A percentile compares a stretch with the other conserved stretches of the same genome.
Evolutionary conservation across 495 filamentous ascomycete species (phyloP).

Genomic region (Penicillium paxilli): DNA sequence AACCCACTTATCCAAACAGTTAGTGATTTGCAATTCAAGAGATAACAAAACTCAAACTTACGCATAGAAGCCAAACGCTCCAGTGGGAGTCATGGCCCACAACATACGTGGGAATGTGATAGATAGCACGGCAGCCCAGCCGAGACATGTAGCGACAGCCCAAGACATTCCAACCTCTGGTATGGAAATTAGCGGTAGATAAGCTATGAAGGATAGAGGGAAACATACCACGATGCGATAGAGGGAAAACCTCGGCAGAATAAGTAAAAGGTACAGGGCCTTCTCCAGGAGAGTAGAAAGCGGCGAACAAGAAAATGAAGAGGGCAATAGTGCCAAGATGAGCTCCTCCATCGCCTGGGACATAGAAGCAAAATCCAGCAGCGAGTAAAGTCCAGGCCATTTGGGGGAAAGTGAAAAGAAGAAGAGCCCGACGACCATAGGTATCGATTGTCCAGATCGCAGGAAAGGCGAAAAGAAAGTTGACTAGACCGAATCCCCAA

Average conservation of each 20-base stretch:
- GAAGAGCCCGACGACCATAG: constrained; percentile 72
- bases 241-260: constrained; percentile 78
- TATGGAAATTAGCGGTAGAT: neutral
- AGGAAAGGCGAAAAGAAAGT: constrained; percentile 81
- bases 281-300: constrained; percentile 69
- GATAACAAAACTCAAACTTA: constrained; percentile 18
- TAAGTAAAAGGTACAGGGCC: constrained; percentile 74
- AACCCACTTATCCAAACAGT: constrained; percentile 49
- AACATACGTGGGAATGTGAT: constrained; percentile 72
- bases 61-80: constrained; percentile 53
- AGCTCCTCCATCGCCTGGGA: constrained; percentile 49
- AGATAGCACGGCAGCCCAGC: constrained; percentile 71
- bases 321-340: constrained; percentile 62
- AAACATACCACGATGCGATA: constrained; percentile 62
- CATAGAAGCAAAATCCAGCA: constrained; percentile 69
- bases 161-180: constrained; percentile 71
- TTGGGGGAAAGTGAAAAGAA: constrained; percentile 84
- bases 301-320: constrained; percentile 67
- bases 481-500: constrained; percentile 79
- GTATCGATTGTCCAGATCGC: constrained; percentile 87
- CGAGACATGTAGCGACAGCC: constrained; percentile 71
- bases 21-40: constrained; percentile 14
- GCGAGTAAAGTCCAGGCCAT: constrained; percentile 81
- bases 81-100: constrained; percentile 51
- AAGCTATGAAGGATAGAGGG: constrained; percentile 2